Percentiles rank a stretch among this genome's conserved stretches.
phyloP scores from a whole-genome alignment of 768 basidiomycete species.

The Podaxis sp. region DNA sequence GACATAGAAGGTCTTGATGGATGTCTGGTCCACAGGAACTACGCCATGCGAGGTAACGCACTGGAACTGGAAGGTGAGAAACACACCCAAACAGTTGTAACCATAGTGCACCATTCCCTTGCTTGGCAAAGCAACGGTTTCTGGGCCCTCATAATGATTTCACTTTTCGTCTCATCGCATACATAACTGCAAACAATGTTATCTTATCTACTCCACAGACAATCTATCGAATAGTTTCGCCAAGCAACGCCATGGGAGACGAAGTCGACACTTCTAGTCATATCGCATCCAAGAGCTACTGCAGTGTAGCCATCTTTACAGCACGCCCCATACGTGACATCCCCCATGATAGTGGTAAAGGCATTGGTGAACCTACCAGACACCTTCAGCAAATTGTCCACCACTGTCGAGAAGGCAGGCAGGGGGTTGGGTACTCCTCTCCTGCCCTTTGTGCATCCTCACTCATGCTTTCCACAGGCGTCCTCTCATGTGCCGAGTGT shows the following conservation, averaged over 20 bases:
- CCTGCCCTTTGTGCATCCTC: not conserved
- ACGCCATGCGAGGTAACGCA: constrained; percentile 14
- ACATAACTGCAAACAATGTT: too few species aligned
- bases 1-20: constrained; percentile 93
- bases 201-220: too few species aligned
- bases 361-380: constrained; percentile 75
- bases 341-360: constrained; percentile 90
- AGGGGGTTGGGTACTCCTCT: constrained; percentile 36
- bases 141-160: too few species aligned
- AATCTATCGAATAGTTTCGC: too few species aligned
- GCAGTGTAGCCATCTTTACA: constrained; percentile 99
- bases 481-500: constrained; percentile 63
- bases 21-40: constrained; percentile 96
- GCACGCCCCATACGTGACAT: constrained; percentile 98
- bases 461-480: constrained; percentile 30
- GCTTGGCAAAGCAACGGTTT: too few species aligned
- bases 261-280: too few species aligned
- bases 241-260: too few species aligned
- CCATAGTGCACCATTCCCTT: constrained; percentile 83
- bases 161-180: too few species aligned
- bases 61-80: not conserved
- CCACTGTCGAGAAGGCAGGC: constrained; percentile 66
- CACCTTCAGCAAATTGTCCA: constrained; percentile 45
- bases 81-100: constrained; percentile 91
- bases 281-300: constrained; percentile 92